Evolutionary conservation across 2,329 filamentous ascomycete genomes (phyloP), one percentile per base, ranked within the genome.

Genomic region (Aspergillus aculeatus): DNA sequence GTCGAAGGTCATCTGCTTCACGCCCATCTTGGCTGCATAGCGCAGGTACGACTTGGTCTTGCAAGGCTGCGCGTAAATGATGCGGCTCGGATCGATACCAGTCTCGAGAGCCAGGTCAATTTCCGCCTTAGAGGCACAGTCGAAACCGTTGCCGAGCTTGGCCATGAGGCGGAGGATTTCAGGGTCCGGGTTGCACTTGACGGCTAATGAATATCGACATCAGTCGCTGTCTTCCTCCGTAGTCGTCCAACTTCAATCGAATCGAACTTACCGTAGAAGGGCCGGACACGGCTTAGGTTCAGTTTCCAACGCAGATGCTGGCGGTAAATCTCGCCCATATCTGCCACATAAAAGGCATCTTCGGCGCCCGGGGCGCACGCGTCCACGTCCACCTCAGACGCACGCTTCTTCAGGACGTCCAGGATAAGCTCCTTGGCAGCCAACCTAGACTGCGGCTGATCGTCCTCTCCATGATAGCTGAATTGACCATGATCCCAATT

Each of bases 1-100:
- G 84, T 99, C 95, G 74, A 99, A 98, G 2, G 95, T 99, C 94
- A 99, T 98, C 83, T 96, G 91, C 81, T 90, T 94, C 75, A 99
- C 95, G 68, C 89, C 90, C 67, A 88, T 83, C 73, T 87, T 85
- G 72, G 90, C 87, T 65, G 96, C 95, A 73, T 93, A 96, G 73
- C 93, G 92, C 64, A 99, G 84, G 77, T 97, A 98, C 51, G 94
- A 97, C 81, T 95, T 96, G 71, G 95, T 99, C 87, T 99, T 99
- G 90, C 95, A 98, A 58, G 95, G 95, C 81, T 99, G 95, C 53
- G 95, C 95, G 74, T 98, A 99, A 80, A 99, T 97, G 82, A 99
- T 96, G 76, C 94, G 92, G 66, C 88, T 86, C 12, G 95, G 91
- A 73, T 91, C 88, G 67, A 96, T 84, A 69, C 92, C 93, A 75